Conservation (phyloP, 495 filamentous ascomycete species). For the Achaetomiella virescens region DNA sequence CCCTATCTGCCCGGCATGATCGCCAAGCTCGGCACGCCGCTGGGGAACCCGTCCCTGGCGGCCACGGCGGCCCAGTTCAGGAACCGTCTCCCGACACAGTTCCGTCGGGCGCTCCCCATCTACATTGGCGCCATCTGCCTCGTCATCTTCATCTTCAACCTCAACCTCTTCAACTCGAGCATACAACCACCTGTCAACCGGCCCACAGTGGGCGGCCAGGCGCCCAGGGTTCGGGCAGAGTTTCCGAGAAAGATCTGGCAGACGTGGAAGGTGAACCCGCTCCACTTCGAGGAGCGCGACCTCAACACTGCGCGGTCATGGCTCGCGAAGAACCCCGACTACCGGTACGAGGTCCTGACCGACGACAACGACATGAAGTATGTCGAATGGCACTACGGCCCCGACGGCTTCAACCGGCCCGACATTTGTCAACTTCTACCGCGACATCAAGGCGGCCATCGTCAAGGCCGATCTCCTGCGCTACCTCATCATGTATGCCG, state of each 20-base stretch:
- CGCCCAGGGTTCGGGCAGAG: conserved; percentile 17
- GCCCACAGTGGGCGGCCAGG: background rate
- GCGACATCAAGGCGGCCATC: conserved; percentile 50
- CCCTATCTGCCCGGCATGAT: conserved; percentile 26
- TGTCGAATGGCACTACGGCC: conserved; percentile 53
- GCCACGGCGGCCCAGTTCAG: conserved; percentile 32
- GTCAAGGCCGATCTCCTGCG: conserved; percentile 56
- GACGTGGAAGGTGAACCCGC: conserved; percentile 58
- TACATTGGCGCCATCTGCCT: conserved; percentile 32
- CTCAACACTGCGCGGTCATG: conserved; percentile 48
- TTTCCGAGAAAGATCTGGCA: conserved; percentile 54
- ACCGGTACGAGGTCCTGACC: conserved; percentile 59
- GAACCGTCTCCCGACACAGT: conserved; percentile 32
- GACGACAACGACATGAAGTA: conserved; percentile 55
- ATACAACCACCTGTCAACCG: conserved; percentile 10
- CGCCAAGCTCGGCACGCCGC: conserved; percentile 31
- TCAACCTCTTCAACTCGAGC: conserved; percentile 32
- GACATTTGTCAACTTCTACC: conserved; percentile 56
- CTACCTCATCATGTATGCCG: conserved; percentile 51
- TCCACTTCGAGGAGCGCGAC: conserved; percentile 53
- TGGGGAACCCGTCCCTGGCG: conserved; percentile 34
- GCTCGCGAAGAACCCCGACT: conserved; percentile 51
- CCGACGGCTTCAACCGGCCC: conserved; percentile 50
- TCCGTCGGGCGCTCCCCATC: conserved; percentile 30
- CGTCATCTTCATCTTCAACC: conserved; percentile 38